Percentiles rank a stretch among this genome's conserved stretches.
Conservation (phyloP, 495 filamentous ascomycete species). For the Hypoxylon rickii region DNA sequence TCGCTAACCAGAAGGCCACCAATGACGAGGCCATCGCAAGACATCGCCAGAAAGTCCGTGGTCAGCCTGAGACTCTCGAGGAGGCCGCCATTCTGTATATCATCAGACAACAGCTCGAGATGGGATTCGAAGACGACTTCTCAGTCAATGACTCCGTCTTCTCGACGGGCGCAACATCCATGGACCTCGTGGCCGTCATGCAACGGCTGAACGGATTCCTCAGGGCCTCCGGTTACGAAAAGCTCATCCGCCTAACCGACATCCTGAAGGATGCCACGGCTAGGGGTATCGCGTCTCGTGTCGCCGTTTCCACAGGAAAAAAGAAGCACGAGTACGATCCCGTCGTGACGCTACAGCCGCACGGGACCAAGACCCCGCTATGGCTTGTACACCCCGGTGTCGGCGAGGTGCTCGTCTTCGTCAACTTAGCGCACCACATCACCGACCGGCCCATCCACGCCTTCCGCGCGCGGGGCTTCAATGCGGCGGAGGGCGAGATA, state of each 20-base stretch:
- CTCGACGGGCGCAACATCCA: constrained; percentile 13
- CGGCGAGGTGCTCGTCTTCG: constrained; percentile 62
- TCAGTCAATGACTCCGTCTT: too few species aligned
- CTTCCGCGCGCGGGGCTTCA: constrained; percentile 58
- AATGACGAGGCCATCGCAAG: background rate
- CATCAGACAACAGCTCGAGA: too few species aligned
- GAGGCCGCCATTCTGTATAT: constrained; percentile 26
- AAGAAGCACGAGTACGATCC: constrained; percentile 47
- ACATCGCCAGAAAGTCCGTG: background rate
- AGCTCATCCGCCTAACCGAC: too few species aligned
- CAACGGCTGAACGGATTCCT: constrained; percentile 7
- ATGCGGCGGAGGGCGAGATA: constrained; percentile 18
- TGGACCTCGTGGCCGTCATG: constrained; percentile 39
- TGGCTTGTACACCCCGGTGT: constrained; percentile 63
- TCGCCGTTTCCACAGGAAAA: constrained; percentile 34
- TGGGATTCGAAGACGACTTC: too few species aligned
- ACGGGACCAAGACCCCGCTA: constrained; percentile 55
- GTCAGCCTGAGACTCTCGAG: constrained; percentile 9
- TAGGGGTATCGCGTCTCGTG: constrained; percentile 13
- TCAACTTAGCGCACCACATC: constrained; percentile 49
- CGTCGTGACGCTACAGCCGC: constrained; percentile 48
- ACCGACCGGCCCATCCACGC: constrained; percentile 58
- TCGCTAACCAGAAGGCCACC: too few species aligned
- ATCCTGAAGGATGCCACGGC: too few species aligned
- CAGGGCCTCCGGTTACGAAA: too few species aligned